Percentiles rank a stretch among this genome's conserved stretches.
These are phyloP conservation scores for Rubia peregrina DNA, from an alignment of 305 asterid species.

Conservation along the genomic window DNA sequence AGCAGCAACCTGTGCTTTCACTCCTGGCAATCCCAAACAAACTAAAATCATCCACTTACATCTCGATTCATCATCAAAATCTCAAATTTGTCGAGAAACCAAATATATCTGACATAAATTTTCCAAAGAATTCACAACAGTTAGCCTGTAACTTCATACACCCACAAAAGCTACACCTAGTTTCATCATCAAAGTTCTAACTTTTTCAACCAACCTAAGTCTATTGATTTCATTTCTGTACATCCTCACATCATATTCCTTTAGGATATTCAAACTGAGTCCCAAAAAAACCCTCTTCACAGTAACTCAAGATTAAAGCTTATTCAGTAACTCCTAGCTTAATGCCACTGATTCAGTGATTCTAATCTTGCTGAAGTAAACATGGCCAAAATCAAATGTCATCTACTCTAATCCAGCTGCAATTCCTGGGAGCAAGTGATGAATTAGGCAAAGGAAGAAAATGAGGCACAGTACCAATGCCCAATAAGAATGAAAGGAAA, in stretches of 20 bases:
- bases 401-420: no score
- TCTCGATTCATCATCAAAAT: background rate
- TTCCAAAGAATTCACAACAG: background rate
- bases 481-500: no score
- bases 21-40: constrained; percentile 30
- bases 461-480: no score
- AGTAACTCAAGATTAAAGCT: background rate
- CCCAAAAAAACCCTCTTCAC: background rate
- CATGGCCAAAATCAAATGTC: no score
- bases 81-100: background rate
- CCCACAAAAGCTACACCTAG: background rate
- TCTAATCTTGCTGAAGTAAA: no score
- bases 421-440: no score
- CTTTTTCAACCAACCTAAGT: background rate
- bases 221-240: background rate
- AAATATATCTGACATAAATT: background rate
- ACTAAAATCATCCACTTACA: background rate
- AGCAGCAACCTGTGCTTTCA: constrained; percentile 68
- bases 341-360: background rate
- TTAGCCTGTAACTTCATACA: background rate
- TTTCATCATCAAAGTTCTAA: background rate
- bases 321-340: background rate
- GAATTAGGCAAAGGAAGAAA: no score
- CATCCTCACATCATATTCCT: background rate
- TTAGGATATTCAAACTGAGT: background rate